A percentile compares a stretch with the other conserved stretches of the same genome.
Evolutionary conservation across 192 early-diverging fungal species (phyloP).

Genomic region (Glomus cerebriforme): DNA sequence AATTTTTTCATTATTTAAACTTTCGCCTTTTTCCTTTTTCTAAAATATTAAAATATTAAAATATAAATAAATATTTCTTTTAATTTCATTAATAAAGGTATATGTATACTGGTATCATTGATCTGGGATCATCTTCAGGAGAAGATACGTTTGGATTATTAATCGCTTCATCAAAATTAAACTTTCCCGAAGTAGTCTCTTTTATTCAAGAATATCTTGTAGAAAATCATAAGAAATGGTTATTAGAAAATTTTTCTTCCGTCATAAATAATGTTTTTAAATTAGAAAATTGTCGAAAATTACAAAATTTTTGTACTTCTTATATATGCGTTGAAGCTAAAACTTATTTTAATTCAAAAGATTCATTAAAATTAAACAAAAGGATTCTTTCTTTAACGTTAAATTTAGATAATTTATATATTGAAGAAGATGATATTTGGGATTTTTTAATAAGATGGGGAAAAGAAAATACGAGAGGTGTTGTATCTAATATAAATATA

Average conservation of each 20-base stretch:
- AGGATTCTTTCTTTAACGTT: not conserved
- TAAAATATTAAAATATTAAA: too few species aligned
- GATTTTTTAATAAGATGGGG: conserved; percentile 10
- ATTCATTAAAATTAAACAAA: not conserved
- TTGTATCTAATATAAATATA: not conserved
- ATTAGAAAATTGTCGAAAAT: not conserved
- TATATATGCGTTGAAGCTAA: not conserved
- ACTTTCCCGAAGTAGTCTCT: not conserved
- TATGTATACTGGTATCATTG: not conserved
- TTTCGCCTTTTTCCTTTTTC: too few species aligned
- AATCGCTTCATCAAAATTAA: not conserved
- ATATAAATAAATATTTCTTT: too few species aligned
- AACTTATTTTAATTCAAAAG: not conserved
- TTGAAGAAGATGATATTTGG: conserved; percentile 12
- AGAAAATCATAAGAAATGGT: not conserved
- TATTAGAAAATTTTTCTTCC: not conserved
- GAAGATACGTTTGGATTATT: not conserved
- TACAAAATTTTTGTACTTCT: not conserved
- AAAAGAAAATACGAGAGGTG: not conserved
- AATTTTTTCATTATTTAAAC: not conserved
- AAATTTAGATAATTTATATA: not conserved
- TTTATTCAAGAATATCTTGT: not conserved
- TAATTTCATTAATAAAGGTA: not conserved
- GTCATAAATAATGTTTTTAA: not conserved
- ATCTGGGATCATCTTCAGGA: not conserved